Base-by-base conservation (phyloP, 257 asterid species). In the Penstemon barbatus region DNA sequence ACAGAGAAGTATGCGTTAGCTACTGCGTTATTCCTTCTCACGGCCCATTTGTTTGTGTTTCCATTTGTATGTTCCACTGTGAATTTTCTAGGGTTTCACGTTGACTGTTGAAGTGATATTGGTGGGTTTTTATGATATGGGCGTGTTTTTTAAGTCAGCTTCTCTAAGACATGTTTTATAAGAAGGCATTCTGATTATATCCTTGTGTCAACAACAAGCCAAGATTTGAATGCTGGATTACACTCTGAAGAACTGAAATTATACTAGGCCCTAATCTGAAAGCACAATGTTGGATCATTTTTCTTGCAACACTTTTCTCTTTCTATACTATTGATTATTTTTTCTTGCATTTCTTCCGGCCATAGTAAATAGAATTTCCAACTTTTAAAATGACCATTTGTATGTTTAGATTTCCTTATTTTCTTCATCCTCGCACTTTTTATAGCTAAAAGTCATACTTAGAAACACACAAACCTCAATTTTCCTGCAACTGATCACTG, bases 1-100 rank as follows among this genome's bases (percentile, higher is more conserved):
- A 94, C 46, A 86, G 97, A 87, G 99, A 94, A 85, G 99, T 94
- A 79, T 52, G 85, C 73, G 46, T 57, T 42, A 54, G 33, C 25
- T 42, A 65, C 54, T n/a, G 43, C 41, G 37, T 61, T 63, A 44
- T 66, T 63, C 15, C 58, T 50, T 62, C 56, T 51, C 44, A 52
- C 48, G 19, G 18, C 44, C 54, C 37, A 45, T 71, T 15, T 37
- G 55, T 45, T 44, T 66, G 48, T 10, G 19, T 44, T 63, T n/a
- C 12, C 9, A 9, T 66, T 36, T 57, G 65, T 61, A 8, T 61
- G 42, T 58, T 66, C 42, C 19, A 4, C 51, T 19, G 8, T 13
- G 33, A 7, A 6, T 45, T 75, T 64, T 44, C 33, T 15, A 10
- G 45, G 39, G 52, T 62, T 68, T 51, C 60, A 59, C 37, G 9